Conservation (phyloP, 116 monocot genomes). For the Iris pallida region DNA sequence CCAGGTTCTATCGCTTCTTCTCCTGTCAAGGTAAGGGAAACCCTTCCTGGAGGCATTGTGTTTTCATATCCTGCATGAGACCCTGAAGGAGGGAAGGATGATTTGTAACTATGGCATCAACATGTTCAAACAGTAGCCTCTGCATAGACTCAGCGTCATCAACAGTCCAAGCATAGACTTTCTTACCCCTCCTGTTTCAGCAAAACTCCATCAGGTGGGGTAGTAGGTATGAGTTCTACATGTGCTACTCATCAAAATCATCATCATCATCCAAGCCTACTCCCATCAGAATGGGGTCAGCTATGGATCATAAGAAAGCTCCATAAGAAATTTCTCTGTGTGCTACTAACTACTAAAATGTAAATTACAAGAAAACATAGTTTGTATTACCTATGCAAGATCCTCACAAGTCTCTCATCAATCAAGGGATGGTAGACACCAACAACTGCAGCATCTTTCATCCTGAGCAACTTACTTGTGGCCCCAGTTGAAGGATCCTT, state of each 20-base stretch:
- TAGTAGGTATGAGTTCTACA: not conserved
- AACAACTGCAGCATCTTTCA: constrained; percentile 48
- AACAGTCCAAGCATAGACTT: constrained; percentile 94
- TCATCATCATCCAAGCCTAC: not conserved
- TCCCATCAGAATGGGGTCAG: not conserved
- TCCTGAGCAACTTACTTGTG: constrained; percentile 48
- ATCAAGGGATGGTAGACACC: constrained; percentile 72
- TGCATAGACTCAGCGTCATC: constrained; percentile 69
- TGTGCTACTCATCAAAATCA: not conserved
- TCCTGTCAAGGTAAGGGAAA: constrained; percentile 37
- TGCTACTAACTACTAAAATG: not conserved
- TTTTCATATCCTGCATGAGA: constrained; percentile 51
- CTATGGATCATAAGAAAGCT: not conserved
- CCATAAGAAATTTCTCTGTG: not conserved
- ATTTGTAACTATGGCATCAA: constrained; percentile 69
- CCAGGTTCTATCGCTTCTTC: constrained; percentile 57
- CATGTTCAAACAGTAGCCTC: constrained; percentile 53
- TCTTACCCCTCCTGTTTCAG: constrained; percentile 54
- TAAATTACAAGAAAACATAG: not conserved
- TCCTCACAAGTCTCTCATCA: constrained; percentile 47
- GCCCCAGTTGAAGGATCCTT: constrained; percentile 52
- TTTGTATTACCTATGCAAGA: constrained; percentile 47
- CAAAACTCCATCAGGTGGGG: constrained; percentile 4
- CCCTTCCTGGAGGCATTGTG: constrained; percentile 56
- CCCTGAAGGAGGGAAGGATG: constrained; percentile 44